These are phyloP conservation scores for Volvariella volvacea DNA, from an alignment of 1,284 basidiomycete genomes.

Conservation along the genomic window DNA sequence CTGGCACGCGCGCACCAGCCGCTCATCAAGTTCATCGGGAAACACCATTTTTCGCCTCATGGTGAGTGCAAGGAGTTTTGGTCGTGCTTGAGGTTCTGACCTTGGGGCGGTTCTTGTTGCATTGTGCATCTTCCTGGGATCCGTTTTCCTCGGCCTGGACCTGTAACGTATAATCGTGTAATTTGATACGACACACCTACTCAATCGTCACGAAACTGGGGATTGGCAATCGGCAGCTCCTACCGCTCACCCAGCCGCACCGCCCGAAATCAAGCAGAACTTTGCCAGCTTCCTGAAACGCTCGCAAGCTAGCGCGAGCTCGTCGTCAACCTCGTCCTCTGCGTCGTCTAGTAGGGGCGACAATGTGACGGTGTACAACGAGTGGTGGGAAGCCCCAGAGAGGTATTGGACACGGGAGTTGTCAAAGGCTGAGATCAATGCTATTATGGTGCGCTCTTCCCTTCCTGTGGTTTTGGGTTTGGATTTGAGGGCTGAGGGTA, in stretches of 20 bases:
- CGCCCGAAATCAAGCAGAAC: constrained; percentile 56
- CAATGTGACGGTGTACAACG: constrained; percentile 32
- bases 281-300: constrained; percentile 58
- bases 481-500: not conserved
- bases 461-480: not conserved
- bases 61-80: too few relatives aligned
- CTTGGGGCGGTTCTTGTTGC: too few relatives aligned
- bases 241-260: constrained; percentile 71
- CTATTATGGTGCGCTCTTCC: constrained; percentile 63
- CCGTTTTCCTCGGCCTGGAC: constrained; percentile 16
- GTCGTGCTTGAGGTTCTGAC: too few relatives aligned
- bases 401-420: constrained; percentile 59
- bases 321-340: constrained; percentile 11
- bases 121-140: constrained; percentile 52
- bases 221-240: too few relatives aligned
- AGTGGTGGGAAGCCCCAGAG: constrained; percentile 79
- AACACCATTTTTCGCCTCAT: constrained; percentile 27
- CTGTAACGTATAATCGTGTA: too few relatives aligned
- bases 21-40: constrained; percentile 78
- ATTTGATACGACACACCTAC: too few relatives aligned
- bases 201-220: too few relatives aligned
- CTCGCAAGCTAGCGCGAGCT: constrained; percentile 34
- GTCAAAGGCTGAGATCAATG: constrained; percentile 70
- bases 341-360: constrained; percentile 11
- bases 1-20: constrained; percentile 45